phyloP scores from a whole-genome alignment of 805 yeast genomes.

The Candida mattraensis region DNA sequence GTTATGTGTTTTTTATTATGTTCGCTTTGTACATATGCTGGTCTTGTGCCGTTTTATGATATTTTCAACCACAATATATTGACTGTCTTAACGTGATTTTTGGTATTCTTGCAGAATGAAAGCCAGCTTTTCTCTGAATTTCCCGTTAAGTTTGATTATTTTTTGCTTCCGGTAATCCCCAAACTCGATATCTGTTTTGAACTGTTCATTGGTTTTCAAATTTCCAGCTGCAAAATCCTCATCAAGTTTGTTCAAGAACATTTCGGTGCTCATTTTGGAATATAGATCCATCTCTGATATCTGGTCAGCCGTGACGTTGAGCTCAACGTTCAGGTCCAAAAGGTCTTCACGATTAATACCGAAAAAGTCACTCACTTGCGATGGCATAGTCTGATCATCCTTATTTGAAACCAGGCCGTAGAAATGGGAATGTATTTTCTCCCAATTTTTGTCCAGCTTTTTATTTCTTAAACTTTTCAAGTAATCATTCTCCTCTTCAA shows the following conservation, averaged over 20 bases:
- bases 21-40: not conserved
- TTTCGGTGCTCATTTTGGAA: constrained; percentile 6
- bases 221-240: constrained; percentile 7
- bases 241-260: constrained; percentile 19
- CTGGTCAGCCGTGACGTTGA: constrained; percentile 17
- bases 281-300: constrained; percentile 12
- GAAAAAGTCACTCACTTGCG: constrained; percentile 26
- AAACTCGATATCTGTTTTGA: constrained; percentile 22
- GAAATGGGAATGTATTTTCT: constrained; percentile 38
- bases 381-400: too few relatives aligned
- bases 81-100: constrained; percentile 1
- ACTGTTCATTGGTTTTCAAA: constrained; percentile 18
- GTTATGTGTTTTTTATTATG: constrained; percentile 2
- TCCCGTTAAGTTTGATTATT: constrained; percentile 20
- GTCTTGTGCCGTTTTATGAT: not conserved
- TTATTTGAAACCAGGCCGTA: constrained; percentile 18
- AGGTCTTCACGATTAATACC: constrained; percentile 44
- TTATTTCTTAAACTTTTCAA: constrained; percentile 24
- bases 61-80: too few relatives aligned
- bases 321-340: constrained; percentile 42
- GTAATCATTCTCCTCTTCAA: constrained; percentile 21
- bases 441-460: constrained; percentile 42
- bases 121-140: constrained; percentile 16
- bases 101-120: constrained; percentile 10
- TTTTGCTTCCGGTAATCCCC: constrained; percentile 20